Conservation (phyloP, 108 stramenopile species). For the Skeletonema tropicum region DNA sequence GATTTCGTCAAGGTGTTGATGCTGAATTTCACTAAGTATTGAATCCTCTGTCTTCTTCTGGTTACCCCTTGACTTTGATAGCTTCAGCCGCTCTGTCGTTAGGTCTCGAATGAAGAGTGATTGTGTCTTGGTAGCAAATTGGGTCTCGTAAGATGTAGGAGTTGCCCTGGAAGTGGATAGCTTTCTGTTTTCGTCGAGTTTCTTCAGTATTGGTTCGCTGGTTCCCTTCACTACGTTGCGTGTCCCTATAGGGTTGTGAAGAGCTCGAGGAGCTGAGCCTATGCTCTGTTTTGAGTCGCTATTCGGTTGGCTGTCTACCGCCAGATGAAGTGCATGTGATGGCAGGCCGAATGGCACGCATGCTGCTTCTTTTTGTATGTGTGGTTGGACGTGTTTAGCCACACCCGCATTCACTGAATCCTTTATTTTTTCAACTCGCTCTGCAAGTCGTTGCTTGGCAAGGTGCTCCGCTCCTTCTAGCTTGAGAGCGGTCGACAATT, state of each 20-base stretch:
- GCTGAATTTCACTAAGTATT: slow-evolving; percentile 36
- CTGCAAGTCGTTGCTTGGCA: slow-evolving; percentile 26
- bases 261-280: background rate
- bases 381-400: background rate
- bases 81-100: slow-evolving; percentile 56
- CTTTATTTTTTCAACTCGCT: slow-evolving; percentile 27
- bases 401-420: background rate
- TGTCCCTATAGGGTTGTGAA: background rate
- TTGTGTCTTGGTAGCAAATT: slow-evolving; percentile 61
- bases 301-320: background rate
- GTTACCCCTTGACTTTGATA: slow-evolving; percentile 32
- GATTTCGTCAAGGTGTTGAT: slow-evolving; percentile 49
- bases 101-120: slow-evolving; percentile 73
- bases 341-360: background rate
- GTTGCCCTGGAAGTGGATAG: slow-evolving; percentile 67
- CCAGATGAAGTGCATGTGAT: background rate
- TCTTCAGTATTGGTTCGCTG: slow-evolving; percentile 29
- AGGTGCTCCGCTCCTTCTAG: slow-evolving; percentile 47
- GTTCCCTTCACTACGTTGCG: slow-evolving; percentile 37
- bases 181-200: slow-evolving; percentile 54
- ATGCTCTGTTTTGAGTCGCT: background rate
- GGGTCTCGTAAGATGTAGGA: slow-evolving; percentile 52
- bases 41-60: slow-evolving; percentile 46
- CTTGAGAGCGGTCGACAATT: slow-evolving; percentile 17
- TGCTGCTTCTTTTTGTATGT: background rate